These are phyloP conservation scores for Macrotyloma uniflorum DNA, from an alignment of 306 rosid genomes.

Conservation along the genomic window DNA sequence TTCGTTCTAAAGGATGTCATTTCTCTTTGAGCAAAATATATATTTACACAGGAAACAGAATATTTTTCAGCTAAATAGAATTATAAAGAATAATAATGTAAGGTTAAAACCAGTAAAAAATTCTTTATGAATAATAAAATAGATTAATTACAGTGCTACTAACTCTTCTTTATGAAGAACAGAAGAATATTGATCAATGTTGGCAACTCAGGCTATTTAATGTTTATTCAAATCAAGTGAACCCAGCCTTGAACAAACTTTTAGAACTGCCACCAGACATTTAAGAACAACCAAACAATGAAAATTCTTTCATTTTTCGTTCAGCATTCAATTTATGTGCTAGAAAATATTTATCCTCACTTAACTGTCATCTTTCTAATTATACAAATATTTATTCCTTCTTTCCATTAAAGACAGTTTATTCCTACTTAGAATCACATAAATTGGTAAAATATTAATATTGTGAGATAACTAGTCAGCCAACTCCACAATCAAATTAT, in stretches of 20 bases:
- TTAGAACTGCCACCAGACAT: neutral
- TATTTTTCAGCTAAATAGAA: neutral
- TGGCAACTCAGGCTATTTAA: neutral
- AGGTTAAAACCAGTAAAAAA: neutral
- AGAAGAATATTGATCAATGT: neutral
- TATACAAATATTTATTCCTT: neutral
- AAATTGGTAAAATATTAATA: neutral
- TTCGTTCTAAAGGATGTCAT: neutral
- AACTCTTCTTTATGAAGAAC: neutral
- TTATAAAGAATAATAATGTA: constrained; percentile 1
- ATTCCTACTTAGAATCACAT: neutral
- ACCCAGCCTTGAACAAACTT: neutral
- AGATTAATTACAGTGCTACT: neutral
- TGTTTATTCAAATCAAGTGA: neutral
- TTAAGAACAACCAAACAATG: neutral
- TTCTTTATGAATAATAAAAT: neutral
- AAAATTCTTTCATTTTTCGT: neutral
- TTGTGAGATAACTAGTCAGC: neutral
- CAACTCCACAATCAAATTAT: neutral
- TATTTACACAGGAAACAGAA: neutral
- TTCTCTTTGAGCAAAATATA: constrained; percentile 7
- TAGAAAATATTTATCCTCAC: neutral
- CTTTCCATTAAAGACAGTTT: neutral
- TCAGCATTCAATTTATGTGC: neutral
- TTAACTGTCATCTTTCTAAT: neutral